Base-by-base conservation (phyloP, 208 protist species). In the Crithidia bombi region DNA sequence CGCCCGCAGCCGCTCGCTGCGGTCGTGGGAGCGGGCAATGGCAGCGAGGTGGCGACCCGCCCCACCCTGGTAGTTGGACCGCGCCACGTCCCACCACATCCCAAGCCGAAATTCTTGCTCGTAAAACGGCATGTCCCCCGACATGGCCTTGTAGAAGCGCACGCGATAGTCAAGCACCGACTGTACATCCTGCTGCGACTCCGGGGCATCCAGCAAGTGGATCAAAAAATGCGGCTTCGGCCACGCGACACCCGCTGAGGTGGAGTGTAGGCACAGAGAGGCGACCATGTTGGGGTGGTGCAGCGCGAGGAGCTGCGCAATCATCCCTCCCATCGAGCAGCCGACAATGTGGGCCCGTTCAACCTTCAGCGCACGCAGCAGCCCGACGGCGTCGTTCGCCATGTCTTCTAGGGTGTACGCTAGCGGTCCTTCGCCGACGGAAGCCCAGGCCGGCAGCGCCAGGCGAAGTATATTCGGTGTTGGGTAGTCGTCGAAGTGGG, bases 251-350 rank as follows among this genome's bases (percentile, higher is more conserved):
- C 79, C 82, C 43, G 86, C 78, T 35, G 89, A 91, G 23, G 86
- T 89, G 36, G 89, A 94, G 78, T 89, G 91, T 52, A 92, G 44
- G 59, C 78, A 91, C 14, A 94, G 44, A 32, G 75, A 86, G 26
- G 81, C 49, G 3, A 92, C 79, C 19, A 83, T 65, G 23, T 79
- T 64, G 5, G 83, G 83, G 19, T 84, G 82, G 11, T 81, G 47
- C 26, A 94, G 62, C 3, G 57, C 65, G 26, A 91, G 47, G 12
- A 52, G 72, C 73, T 94, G 89, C 2, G 84, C 81, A 39, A 94
- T 91, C 79, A 90, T 87, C 26, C 89, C 89, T 3, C 89, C 89
- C 89, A 94, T 94, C 44, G 79, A 87, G 43, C 90, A 84, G 26
- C 89, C 89, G 7, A 94, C 79, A 12, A 94, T 44, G 61, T 94